These are phyloP conservation scores for Hansenula lynferdii DNA, from an alignment of 1,139 yeast genomes.

Conservation along the genomic window DNA sequence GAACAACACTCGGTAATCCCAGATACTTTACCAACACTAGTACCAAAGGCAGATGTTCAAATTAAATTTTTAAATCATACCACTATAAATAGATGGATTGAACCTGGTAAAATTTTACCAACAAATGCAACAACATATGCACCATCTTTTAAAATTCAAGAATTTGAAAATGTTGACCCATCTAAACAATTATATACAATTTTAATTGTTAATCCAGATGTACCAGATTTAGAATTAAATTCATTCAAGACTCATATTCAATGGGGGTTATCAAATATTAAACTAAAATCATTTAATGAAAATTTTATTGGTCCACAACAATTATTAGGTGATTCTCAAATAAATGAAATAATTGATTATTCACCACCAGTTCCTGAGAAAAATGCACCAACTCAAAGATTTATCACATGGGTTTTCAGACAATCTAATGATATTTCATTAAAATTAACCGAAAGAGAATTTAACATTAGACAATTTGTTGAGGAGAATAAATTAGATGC, in stretches of 20 bases:
- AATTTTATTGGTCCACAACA: conserved; percentile 49
- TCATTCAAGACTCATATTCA: conserved; percentile 68
- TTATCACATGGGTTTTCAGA: conserved; percentile 86
- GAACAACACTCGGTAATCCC: conserved; percentile 87
- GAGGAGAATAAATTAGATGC: conserved; percentile 52
- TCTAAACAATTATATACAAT: conserved; percentile 58
- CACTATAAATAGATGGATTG: conserved; percentile 58
- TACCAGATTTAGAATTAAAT: conserved; percentile 71
- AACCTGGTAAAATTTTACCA: conserved; percentile 74
- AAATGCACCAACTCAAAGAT: conserved; percentile 78
- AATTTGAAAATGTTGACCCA: conserved; percentile 51
- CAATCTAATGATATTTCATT: conserved; percentile 38
- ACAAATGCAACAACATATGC: conserved; percentile 68
- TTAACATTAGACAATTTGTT: conserved; percentile 71
- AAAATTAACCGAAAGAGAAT: conserved; percentile 32
- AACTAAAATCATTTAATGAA: conserved; percentile 49
- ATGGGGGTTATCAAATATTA: conserved; percentile 74
- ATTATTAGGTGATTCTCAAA: conserved; percentile 16
- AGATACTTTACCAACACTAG: conserved; percentile 86
- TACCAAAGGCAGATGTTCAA: conserved; percentile 74
- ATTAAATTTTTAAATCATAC: conserved; percentile 71
- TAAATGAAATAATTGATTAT: conserved; percentile 53
- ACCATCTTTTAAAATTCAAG: conserved; percentile 72
- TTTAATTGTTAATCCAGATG: conserved; percentile 85
- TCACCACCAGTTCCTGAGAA: conserved; percentile 88